These are phyloP conservation scores for Lyophyllum shimeji DNA, from an alignment of 768 basidiomycete genomes.

Conservation along the genomic window DNA sequence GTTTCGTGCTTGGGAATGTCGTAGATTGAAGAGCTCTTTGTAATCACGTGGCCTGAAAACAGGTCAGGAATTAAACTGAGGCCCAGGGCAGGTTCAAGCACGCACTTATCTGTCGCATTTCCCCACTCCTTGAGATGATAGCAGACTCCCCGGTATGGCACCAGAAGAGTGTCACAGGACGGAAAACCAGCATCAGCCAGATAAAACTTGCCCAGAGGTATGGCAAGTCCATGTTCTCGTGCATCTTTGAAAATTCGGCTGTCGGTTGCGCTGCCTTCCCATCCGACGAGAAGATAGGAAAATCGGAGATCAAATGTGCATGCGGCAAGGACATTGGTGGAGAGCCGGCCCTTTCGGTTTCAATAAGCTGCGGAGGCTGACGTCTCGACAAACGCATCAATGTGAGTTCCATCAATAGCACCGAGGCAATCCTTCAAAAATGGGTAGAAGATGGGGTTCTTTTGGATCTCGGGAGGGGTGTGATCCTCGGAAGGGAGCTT, in stretches of 20 bases:
- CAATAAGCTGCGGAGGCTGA: conserved; percentile 6
- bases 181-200: conserved; percentile 38
- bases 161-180: conserved; percentile 29
- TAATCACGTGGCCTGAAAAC: too few relatives aligned
- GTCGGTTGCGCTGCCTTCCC: conserved; percentile 40
- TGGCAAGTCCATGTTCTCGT: conserved; percentile 22
- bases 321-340: conserved; percentile 37
- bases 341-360: conserved; percentile 31
- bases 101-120: conserved; percentile 5
- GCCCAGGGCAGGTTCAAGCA: too few relatives aligned
- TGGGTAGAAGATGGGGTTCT: conserved; percentile 30
- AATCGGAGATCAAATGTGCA: conserved; percentile 34
- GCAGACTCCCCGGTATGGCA: conserved; percentile 34
- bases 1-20: too few relatives aligned
- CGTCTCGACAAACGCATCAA: conserved; percentile 19
- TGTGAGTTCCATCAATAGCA: conserved; percentile 34
- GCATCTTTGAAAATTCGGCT: conserved; percentile 29
- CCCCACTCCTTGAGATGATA: conserved; percentile 28
- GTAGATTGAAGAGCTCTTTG: too few relatives aligned
- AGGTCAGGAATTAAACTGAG: too few relatives aligned
- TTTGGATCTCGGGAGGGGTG: rapidly evolving
- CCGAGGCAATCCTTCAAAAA: conserved; percentile 30
- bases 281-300: conserved; percentile 36
- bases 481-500: conserved; percentile 18
- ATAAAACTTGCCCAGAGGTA: conserved; percentile 32